Evolutionary conservation across 2,329 filamentous ascomycete genomes (phyloP).

Genomic region (Pleoardoris graminearum): DNA sequence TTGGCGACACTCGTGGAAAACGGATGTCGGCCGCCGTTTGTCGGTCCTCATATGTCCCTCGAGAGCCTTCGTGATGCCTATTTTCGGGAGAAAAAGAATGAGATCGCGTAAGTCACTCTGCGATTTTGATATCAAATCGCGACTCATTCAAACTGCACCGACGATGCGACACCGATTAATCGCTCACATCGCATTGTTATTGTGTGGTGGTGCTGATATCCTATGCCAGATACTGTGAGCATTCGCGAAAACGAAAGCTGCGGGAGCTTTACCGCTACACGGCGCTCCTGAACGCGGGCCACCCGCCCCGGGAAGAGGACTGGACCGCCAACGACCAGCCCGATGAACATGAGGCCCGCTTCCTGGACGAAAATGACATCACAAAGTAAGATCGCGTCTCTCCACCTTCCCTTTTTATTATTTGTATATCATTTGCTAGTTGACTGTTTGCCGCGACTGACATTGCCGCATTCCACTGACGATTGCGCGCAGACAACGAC

Average conservation of each 20-base stretch:
- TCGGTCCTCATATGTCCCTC: slow-evolving; percentile 53
- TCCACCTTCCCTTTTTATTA: slow-evolving; percentile 6
- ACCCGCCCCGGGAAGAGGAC: slow-evolving; percentile 59
- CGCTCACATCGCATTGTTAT: slow-evolving; percentile 44
- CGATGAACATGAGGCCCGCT: slow-evolving; percentile 56
- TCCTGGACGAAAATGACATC: slow-evolving; percentile 62
- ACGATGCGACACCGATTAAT: slow-evolving; percentile 47
- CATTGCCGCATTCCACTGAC: slow-evolving; percentile 37
- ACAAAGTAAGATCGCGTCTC: slow-evolving; percentile 52
- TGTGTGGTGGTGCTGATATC: slow-evolving; percentile 45
- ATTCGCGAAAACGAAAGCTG: slow-evolving; percentile 87
- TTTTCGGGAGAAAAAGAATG: slow-evolving; percentile 47
- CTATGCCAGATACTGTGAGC: slow-evolving; percentile 59
- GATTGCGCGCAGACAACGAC: slow-evolving; percentile 53
- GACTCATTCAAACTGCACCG: slow-evolving; percentile 25
- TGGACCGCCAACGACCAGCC: slow-evolving; percentile 58
- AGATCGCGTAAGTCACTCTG: slow-evolving; percentile 48
- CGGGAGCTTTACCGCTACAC: slow-evolving; percentile 83
- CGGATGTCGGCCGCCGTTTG: slow-evolving; percentile 52
- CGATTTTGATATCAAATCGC: slow-evolving; percentile 38
- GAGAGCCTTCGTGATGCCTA: slow-evolving; percentile 49
- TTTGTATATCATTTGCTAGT: slow-evolving; percentile 1
- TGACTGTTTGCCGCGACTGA: slow-evolving; percentile 14
- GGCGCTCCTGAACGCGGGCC: slow-evolving; percentile 60
- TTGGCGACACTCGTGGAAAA: slow-evolving; percentile 50